Conservation (phyloP, 2,329 filamentous ascomycete species). For the Emergomyces pasteurianus region DNA sequence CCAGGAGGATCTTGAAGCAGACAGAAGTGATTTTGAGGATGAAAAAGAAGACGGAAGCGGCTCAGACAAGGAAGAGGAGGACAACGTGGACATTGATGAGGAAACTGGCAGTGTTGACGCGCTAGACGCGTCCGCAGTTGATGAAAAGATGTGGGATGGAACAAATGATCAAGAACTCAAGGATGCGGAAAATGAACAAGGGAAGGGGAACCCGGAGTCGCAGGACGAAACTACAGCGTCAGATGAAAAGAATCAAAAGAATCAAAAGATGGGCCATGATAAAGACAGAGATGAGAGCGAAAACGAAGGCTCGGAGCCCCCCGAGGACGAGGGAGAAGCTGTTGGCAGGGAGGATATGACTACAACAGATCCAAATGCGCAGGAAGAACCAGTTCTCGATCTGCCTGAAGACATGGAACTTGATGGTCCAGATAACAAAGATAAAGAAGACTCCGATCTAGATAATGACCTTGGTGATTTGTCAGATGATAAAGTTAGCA, state of each 20-base stretch:
- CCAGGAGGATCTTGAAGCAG: slow-evolving; percentile 80
- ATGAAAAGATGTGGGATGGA: slow-evolving; percentile 99
- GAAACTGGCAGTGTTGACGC: slow-evolving; percentile 86
- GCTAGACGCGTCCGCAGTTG: slow-evolving; percentile 75
- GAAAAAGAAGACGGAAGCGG: slow-evolving; percentile 45
- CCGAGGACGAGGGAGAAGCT: slow-evolving; percentile 49
- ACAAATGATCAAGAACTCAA: slow-evolving; percentile 50
- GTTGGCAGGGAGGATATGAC: slow-evolving; percentile 51
- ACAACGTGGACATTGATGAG: slow-evolving; percentile 66
- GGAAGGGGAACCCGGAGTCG: slow-evolving; percentile 38
- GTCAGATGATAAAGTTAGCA: slow-evolving; percentile 28
- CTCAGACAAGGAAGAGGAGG: slow-evolving; percentile 49
- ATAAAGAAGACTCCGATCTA: slow-evolving; percentile 41
- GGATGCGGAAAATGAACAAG: slow-evolving; percentile 65
- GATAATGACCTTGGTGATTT: slow-evolving; percentile 38
- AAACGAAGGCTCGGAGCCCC: slow-evolving; percentile 36
- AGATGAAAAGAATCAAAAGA: slow-evolving; percentile 39
- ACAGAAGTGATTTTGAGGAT: slow-evolving; percentile 51
- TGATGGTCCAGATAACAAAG: slow-evolving; percentile 50
- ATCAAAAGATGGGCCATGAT: slow-evolving; percentile 42
- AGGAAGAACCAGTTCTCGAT: slow-evolving; percentile 71
- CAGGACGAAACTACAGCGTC: slow-evolving; percentile 52
- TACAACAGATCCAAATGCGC: slow-evolving; percentile 59
- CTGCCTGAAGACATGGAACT: slow-evolving; percentile 82
- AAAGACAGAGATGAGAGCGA: slow-evolving; percentile 49